Percentiles rank a stretch among this genome's conserved stretches.
phyloP scores from a whole-genome alignment of 2,329 filamentous ascomycete species.

The Fusarium compactum region DNA sequence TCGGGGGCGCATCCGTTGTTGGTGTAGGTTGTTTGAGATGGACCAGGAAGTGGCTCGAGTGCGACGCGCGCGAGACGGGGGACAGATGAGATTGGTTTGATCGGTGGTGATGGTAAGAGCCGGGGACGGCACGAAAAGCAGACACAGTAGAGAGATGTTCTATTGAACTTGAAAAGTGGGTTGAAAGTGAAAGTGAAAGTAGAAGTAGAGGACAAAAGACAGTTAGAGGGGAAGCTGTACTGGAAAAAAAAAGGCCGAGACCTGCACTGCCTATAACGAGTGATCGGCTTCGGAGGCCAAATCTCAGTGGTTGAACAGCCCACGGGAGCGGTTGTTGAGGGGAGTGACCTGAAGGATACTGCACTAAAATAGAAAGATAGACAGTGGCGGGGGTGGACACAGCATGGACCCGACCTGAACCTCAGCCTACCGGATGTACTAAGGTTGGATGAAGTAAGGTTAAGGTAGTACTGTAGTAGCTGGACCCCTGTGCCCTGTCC shows the following conservation, averaged over 20 bases:
- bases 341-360: constrained; percentile 18
- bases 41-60: constrained; percentile 35
- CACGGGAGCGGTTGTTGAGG: constrained; percentile 35
- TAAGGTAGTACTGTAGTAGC: constrained; percentile 9
- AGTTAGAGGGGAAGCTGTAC: constrained; percentile 31
- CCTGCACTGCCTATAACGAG: constrained; percentile 14
- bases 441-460: constrained; percentile 22
- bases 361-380: constrained; percentile 41
- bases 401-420: constrained; percentile 28
- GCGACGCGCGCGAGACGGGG: constrained; percentile 25
- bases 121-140: constrained; percentile 2
- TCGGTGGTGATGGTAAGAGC: constrained; percentile 1
- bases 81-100: constrained; percentile 11
- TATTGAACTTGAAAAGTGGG: not conserved
- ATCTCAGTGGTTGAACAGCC: constrained; percentile 35
- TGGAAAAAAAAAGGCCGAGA: constrained; percentile 36
- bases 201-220: constrained; percentile 31
- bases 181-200: constrained; percentile 7
- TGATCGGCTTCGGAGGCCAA: constrained; percentile 24
- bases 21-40: constrained; percentile 21
- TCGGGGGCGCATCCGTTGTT: constrained; percentile 43
- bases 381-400: constrained; percentile 50
- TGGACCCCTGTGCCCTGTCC: constrained; percentile 32
- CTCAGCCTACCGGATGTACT: not conserved
- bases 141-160: not conserved